phyloP scores from a whole-genome alignment of 1,284 basidiomycete genomes.

The Pseudozyma sp. region DNA sequence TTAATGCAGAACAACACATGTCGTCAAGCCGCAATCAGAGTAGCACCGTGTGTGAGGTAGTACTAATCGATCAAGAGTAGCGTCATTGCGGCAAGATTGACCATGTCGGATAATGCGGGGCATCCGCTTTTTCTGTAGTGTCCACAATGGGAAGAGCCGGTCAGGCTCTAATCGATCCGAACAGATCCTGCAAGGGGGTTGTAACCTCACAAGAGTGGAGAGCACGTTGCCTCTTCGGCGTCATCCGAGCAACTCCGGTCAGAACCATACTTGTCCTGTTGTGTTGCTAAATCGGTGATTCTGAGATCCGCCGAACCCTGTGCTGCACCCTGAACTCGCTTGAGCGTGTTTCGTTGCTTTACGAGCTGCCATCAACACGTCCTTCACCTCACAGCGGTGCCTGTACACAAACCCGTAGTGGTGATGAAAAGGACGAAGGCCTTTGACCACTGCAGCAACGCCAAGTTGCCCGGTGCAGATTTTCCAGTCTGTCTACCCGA shows the following conservation, averaged over 20 bases:
- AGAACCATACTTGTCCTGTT: background rate
- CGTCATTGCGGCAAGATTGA: background rate
- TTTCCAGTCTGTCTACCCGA: too few relatives aligned
- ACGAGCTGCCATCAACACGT: too few relatives aligned
- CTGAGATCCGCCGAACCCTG: constrained; percentile 7
- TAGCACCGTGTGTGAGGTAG: background rate
- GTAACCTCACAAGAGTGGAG: background rate
- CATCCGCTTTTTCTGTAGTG: background rate
- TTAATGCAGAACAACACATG: too few relatives aligned
- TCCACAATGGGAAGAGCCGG: background rate
- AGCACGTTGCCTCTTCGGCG: too few relatives aligned
- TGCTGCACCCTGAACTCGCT: constrained; percentile 23
- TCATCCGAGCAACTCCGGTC: constrained; percentile 4
- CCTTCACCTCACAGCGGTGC: too few relatives aligned
- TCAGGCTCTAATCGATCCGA: constrained; percentile 14
- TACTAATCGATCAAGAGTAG: background rate
- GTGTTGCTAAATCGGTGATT: background rate
- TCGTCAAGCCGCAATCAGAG: background rate
- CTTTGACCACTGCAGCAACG: too few relatives aligned
- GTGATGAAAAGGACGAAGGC: too few relatives aligned
- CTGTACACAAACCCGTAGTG: too few relatives aligned
- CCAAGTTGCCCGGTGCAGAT: too few relatives aligned
- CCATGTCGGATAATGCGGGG: background rate
- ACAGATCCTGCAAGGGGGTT: background rate
- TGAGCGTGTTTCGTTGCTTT: background rate